phyloP scores from a whole-genome alignment of 352 stramenopile species.

The Phytophthora podocarpi region DNA sequence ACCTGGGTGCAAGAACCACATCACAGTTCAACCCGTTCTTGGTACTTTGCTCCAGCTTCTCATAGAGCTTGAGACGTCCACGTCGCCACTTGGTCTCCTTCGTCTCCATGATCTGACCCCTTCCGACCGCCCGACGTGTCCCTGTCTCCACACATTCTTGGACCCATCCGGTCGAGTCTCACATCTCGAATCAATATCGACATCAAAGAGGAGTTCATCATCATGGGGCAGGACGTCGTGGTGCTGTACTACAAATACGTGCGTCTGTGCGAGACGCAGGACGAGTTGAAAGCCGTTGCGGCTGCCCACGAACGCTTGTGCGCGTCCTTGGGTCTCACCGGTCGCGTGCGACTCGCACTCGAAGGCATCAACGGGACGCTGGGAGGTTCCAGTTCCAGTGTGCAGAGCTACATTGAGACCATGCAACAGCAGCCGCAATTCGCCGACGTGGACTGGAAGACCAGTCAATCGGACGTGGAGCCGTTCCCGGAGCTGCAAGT shows the following conservation, averaged over 20 bases:
- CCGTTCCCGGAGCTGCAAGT: conserved; percentile 78
- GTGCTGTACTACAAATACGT: conserved; percentile 90
- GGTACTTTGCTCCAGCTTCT: conserved; percentile 26
- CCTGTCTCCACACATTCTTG: conserved; percentile 18
- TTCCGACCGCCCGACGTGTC: too few relatives aligned
- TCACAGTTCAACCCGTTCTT: conserved; percentile 36
- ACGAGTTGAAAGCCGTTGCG: conserved; percentile 45
- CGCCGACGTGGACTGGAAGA: conserved; percentile 85
- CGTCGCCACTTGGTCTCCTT: conserved; percentile 39
- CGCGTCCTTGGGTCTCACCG: conserved; percentile 53
- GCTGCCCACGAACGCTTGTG: conserved; percentile 56
- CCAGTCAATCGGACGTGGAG: conserved; percentile 45
- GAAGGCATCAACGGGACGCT: conserved; percentile 91
- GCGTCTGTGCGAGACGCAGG: conserved; percentile 47
- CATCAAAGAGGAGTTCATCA: conserved; percentile 4
- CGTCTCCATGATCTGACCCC: conserved; percentile 18
- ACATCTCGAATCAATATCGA: conserved; percentile 9
- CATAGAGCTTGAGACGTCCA: conserved; percentile 34
- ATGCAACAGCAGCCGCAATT: conserved; percentile 52
- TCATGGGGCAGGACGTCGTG: conserved; percentile 41
- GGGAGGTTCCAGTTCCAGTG: conserved; percentile 37
- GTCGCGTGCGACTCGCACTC: conserved; percentile 76
- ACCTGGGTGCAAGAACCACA: conserved; percentile 38
- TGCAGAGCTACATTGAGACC: conserved; percentile 67
- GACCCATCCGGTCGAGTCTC: not conserved